Evolutionary conservation across 106 monocot species (phyloP), one percentile per base, ranked within the genome.

Genomic region (Platanthera guangdongensis): DNA sequence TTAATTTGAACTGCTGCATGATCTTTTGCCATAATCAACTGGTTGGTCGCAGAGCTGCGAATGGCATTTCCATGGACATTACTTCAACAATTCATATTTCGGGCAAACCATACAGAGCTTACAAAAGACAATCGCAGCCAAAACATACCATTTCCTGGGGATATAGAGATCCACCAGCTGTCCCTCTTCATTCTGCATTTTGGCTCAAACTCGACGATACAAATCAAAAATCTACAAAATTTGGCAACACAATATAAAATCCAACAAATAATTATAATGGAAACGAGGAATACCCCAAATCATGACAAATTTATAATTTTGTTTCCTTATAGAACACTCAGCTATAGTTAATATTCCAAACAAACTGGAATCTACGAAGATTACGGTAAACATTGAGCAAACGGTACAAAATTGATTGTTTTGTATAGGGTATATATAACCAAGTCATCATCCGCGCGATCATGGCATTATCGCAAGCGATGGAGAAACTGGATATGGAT

Each of bases 1-100:
- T 95, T 95, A 51, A 95, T 80, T 82, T 92, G 95, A 39, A 95
- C 92, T 0, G 95, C 82, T 0, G 95, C 95, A 25, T 95, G 95
- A 72, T 95, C 95, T 88, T 95, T 95, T 0, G 95, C 95, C 10
- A 90, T 87, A 45, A 95, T 95, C 47, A 95, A 76, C 85, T 90
- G 83, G 52, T 95, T 95, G 7, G 95, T 95, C 11, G 92, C 95
- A 9, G 95, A 95, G 65, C 95, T 95, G 78, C 71, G 74, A 9
- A 18, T 72, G 62, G 10, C 7, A 57, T 13, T 9, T 6, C 6
- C 46, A 74, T 14, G 30, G 51, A 25, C n/a, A 68, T 7, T 19
- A 49, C n/a, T 50, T 8, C 48, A 71, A 11, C 18, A n/a, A 9
- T 18, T 10, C 18, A 50, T 15, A 49, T n/a, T 49, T 48, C 2